phyloP scores from a whole-genome alignment of 2,329 filamentous ascomycete genomes.

The Teratosphaeria gauchensis region DNA sequence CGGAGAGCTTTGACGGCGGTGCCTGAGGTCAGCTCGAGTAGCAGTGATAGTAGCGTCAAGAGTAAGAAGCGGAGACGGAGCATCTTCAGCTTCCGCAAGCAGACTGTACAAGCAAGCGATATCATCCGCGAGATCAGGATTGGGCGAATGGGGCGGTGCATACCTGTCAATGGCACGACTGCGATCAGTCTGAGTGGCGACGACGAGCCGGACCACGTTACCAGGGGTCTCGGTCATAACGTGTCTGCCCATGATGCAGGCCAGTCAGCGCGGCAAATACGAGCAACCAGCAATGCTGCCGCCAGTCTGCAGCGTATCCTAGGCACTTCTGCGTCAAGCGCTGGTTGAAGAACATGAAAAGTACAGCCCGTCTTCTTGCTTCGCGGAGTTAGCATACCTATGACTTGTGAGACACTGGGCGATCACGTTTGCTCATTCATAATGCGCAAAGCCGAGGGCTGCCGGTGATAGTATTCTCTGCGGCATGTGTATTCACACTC shows the following conservation, averaged over 20 bases:
- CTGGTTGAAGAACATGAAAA: neutral
- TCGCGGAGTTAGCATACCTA: too few relatives aligned
- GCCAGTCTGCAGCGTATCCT: neutral
- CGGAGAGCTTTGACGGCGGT: slow-evolving; percentile 36
- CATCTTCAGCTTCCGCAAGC: slow-evolving; percentile 16
- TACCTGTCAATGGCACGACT: slow-evolving; percentile 19
- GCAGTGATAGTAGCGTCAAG: slow-evolving; percentile 24
- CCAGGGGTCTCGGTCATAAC: neutral
- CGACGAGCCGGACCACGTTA: neutral
- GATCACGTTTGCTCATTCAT: too few relatives aligned
- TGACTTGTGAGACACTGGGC: too few relatives aligned
- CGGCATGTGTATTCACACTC: too few relatives aligned
- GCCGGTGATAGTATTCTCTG: too few relatives aligned
- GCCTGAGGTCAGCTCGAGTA: slow-evolving; percentile 39
- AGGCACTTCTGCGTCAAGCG: neutral
- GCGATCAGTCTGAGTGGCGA: slow-evolving; percentile 4
- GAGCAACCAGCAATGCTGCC: neutral
- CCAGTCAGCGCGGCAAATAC: neutral
- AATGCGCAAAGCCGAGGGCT: too few relatives aligned
- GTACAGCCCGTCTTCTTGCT: too few relatives aligned
- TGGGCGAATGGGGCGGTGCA: slow-evolving; percentile 19
- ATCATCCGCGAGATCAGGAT: slow-evolving; percentile 13
- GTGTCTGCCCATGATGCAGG: neutral
- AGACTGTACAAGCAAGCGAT: slow-evolving; percentile 6
- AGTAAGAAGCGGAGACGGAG: slow-evolving; percentile 13